Conservation (phyloP, 192 early-diverging fungal genomes). For the Linnemannia schmuckeri region DNA sequence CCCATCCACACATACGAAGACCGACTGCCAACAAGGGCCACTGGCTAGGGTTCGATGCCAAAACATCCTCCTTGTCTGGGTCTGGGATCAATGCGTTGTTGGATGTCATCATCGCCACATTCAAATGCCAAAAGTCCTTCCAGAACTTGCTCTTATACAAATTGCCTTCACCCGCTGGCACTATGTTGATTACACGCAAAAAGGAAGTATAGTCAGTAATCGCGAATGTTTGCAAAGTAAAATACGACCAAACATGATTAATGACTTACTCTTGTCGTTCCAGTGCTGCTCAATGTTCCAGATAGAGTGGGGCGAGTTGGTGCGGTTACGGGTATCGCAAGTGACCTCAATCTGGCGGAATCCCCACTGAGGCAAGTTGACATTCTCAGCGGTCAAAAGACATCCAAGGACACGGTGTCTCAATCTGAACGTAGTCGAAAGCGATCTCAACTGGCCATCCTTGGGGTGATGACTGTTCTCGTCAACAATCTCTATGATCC, state of each 20-base stretch:
- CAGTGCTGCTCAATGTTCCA: slow-evolving; percentile 96
- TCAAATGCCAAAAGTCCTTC: slow-evolving; percentile 89
- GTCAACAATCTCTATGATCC: slow-evolving; percentile 88
- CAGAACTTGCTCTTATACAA: slow-evolving; percentile 83
- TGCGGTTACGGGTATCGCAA: slow-evolving; percentile 80
- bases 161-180: slow-evolving; percentile 75
- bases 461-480: slow-evolving; percentile 65
- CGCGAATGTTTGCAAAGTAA: not conserved
- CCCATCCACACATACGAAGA: slow-evolving; percentile 95
- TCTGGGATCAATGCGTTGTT: slow-evolving; percentile 97
- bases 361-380: slow-evolving; percentile 95
- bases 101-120: slow-evolving; percentile 95
- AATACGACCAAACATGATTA: slow-evolving; percentile 4
- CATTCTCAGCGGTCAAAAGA: slow-evolving; percentile 79
- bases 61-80: slow-evolving; percentile 88
- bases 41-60: slow-evolving; percentile 86
- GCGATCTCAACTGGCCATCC: slow-evolving; percentile 68
- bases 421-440: slow-evolving; percentile 88
- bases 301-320: slow-evolving; percentile 74
- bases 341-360: slow-evolving; percentile 93
- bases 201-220: not conserved
- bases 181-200: slow-evolving; percentile 44
- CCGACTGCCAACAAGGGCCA: slow-evolving; percentile 93
- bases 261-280: slow-evolving; percentile 75
- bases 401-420: slow-evolving; percentile 81